phyloP scores from a whole-genome alignment of 768 basidiomycete genomes.

The Kwoniella bestiolae region DNA sequence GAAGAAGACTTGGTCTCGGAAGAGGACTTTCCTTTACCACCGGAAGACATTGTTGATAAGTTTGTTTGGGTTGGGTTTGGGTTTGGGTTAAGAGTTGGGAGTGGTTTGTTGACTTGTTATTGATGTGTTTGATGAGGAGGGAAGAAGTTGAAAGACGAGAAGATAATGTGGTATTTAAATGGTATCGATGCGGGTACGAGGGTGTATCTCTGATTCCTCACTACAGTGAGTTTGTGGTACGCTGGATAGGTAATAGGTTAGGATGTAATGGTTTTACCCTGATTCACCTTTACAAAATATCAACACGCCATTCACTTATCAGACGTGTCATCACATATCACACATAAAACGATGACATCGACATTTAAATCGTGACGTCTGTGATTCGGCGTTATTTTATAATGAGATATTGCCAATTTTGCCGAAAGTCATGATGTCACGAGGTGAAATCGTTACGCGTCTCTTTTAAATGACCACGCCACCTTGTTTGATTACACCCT shows the following conservation, averaged over 20 bases:
- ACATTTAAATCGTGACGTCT: conserved; percentile 11
- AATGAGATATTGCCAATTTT: conserved; percentile 1
- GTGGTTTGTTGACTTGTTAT: conserved; percentile 22
- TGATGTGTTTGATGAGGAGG: conserved; percentile 28
- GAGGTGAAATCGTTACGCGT: conserved; percentile 20
- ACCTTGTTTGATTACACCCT: neutral
- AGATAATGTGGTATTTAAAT: conserved; percentile 23
- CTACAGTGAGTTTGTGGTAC: no score
- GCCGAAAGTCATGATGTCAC: conserved; percentile 17
- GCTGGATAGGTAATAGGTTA: neutral
- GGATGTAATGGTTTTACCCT: neutral
- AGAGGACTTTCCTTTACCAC: conserved; percentile 61
- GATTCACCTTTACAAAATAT: neutral
- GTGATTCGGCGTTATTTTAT: conserved; percentile 20
- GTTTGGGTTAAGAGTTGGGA: conserved; percentile 32
- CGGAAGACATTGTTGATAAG: conserved; percentile 53
- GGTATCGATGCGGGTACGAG: neutral
- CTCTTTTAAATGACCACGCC: conserved; percentile 13
- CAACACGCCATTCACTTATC: conserved; percentile 2
- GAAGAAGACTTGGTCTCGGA: conserved; percentile 65
- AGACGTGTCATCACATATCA: conserved; percentile 3
- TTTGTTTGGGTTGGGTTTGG: conserved; percentile 31
- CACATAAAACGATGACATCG: conserved; percentile 15
- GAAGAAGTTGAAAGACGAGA: conserved; percentile 19
- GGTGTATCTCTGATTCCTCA: neutral